Evolutionary conservation across 23 red algal species (phyloP), one percentile per base, ranked within the genome.

Genomic region (Chondrus crispus): DNA sequence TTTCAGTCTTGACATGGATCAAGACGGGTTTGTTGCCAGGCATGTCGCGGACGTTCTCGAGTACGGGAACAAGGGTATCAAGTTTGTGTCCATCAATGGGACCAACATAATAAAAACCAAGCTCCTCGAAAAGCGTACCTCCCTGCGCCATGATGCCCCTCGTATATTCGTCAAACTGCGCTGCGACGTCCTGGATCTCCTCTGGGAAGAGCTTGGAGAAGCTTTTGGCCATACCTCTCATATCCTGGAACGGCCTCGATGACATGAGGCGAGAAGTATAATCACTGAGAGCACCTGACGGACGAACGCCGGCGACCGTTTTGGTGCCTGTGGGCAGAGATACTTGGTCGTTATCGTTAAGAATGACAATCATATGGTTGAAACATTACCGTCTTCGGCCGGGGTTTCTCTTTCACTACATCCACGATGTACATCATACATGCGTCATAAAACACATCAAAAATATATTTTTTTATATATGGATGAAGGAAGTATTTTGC

Each of bases 291-390:
- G 96, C 96, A 37, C 96, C 96, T 1, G 93, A 85, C 9, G 96
- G 93, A 39, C 73, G 80, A n/a, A 88, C 89, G 44, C 96, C 96
- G 18, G 91, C 93, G 16, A 95, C 96, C 32, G 93, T 88, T 69
- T 98, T 96, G 49, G 96, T 98, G 39, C 96, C 96, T 16, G 96
- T 98, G 26, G 96, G 96, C 49, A 98, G 70, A 41, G 87, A 93
- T 42, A 98, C 96, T 82, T 98, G 93, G 18, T 87, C 94, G 48
- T 98, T 98, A 73, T 98, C 96, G 46, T 98, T 98, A 20, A 98
- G 82, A 60, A 98, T 96, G 50, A 98, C 96, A 36, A 98, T 96
- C 49, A 98, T 85, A 26, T 93, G 85, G 54, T 93, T 94, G n/a
- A n/a, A n/a, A n/a, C n/a, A n/a, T n/a, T n/a, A n/a, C n/a, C n/a